Evolutionary conservation across 345 rosid species (phyloP).

Genomic region (Euphorbia pulcherrima): DNA sequence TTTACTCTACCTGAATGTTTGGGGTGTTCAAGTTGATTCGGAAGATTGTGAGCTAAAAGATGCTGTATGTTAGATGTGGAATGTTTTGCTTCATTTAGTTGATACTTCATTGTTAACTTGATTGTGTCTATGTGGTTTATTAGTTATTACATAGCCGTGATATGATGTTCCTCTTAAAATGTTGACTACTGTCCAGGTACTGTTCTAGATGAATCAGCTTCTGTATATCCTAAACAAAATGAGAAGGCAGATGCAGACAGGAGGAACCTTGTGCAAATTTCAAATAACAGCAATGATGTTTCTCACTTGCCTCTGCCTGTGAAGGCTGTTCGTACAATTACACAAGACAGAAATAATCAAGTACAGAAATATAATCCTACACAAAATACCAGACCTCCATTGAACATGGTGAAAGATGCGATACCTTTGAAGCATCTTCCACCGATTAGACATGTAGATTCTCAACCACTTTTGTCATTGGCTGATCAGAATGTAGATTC

Average conservation of each 20-base stretch:
- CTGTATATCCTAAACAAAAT: slow-evolving; percentile 45
- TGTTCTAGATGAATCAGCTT: slow-evolving; percentile 40
- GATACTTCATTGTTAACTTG: neutral
- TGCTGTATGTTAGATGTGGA: neutral
- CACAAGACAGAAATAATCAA: slow-evolving; percentile 41
- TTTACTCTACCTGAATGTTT: neutral
- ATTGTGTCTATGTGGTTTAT: neutral
- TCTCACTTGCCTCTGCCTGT: slow-evolving; percentile 37
- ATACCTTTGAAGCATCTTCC: slow-evolving; percentile 38
- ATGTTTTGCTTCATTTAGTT: neutral
- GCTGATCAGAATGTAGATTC: slow-evolving; percentile 34
- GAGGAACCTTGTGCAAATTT: slow-evolving; percentile 38
- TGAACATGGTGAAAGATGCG: slow-evolving; percentile 41
- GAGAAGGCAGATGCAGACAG: slow-evolving; percentile 46
- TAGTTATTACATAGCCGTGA: slow-evolving; percentile 7
- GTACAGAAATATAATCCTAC: slow-evolving; percentile 34
- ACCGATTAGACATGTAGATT: slow-evolving; percentile 37
- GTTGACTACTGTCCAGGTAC: slow-evolving; percentile 24
- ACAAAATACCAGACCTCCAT: slow-evolving; percentile 38
- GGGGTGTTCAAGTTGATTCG: neutral
- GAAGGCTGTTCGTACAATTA: slow-evolving; percentile 29
- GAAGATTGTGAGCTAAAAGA: neutral
- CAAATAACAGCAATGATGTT: slow-evolving; percentile 41
- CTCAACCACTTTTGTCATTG: slow-evolving; percentile 21
- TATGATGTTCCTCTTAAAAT: neutral